Conservation (phyloP, 2,329 filamentous ascomycete species). For the Metarhizium robertsii region DNA sequence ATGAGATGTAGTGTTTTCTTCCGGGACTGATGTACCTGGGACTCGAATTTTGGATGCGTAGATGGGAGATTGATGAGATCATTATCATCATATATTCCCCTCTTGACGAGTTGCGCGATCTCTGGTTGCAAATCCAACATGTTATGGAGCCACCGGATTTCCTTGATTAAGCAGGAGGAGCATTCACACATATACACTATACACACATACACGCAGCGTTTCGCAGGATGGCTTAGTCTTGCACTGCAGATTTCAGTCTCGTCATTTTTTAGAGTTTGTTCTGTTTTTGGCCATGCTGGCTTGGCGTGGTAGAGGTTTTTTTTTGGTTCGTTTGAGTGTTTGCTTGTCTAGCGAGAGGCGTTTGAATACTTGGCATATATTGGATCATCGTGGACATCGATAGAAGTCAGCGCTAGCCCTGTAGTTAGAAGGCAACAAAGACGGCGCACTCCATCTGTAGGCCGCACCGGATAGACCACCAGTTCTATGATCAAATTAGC, state of each 20-base stretch:
- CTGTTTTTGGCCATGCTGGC: neutral
- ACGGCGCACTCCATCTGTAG: neutral
- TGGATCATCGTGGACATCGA: neutral
- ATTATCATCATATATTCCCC: neutral
- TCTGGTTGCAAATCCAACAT: neutral
- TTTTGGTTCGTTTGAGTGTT: neutral
- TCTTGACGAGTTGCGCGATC: neutral
- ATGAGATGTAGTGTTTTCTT: slow-evolving; percentile 19
- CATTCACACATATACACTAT: neutral
- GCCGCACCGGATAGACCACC: no score
- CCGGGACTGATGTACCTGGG: neutral
- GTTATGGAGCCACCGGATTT: neutral
- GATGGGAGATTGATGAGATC: neutral
- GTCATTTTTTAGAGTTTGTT: neutral
- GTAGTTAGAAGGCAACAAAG: neutral
- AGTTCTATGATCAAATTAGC: no score
- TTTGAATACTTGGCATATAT: slow-evolving; percentile 2
- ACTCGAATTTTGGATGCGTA: neutral
- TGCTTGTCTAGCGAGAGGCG: slow-evolving; percentile 1
- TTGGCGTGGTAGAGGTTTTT: neutral
- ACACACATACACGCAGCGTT: slow-evolving; percentile 1
- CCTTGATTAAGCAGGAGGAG: neutral
- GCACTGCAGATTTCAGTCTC: neutral
- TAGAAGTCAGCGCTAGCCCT: neutral
- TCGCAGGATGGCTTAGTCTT: neutral